Base-by-base conservation (phyloP, 495 filamentous ascomycete species). In the Penicillium riverlandense region DNA sequence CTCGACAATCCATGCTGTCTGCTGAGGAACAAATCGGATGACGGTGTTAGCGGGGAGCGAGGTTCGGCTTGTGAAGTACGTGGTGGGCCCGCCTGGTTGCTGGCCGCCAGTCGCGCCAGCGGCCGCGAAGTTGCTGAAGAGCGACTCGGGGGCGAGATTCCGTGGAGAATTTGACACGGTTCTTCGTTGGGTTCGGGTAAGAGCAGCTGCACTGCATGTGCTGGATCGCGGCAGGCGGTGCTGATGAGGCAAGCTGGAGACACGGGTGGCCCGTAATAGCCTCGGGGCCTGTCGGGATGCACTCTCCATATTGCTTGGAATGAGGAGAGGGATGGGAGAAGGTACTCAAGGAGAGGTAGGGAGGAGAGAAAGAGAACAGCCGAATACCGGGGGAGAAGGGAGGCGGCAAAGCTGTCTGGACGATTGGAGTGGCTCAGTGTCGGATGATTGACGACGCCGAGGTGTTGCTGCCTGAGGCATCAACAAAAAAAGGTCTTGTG, bases 1-100 rank as follows among this genome's bases (percentile, higher is more conserved):
- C 70, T 98, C 94, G 33, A 98, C 92, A 46, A 98, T 89, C 94
- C 94, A 98, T 71, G 92, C 94, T 43, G 91, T 96, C 71, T 97
- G 92, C 66, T 98, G 94, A 8, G 94, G 92, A 27, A 98, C 94
- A 71, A 98, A 98, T 43, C 90, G 88, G 50, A 98, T 76, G 52
- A 98, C 75, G 16, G 94, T 97, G 69, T 97, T 98, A 43, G 90
- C 84, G 15, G 92, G 92, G 22, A 95, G 72, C 11, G 75, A 63
- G 38, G 74, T 64, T 31, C 77, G 76, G 54, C 77, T 78, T 50
- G 82, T 77, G 61, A 84, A 85, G 49, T 76, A 74, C 3, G 65
- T 66, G 7, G 68, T 50, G 2, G 68, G 63, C 1, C 52, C 50
- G 10, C 57, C 53, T 7, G 51, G 46, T 32, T 55, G 50, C 12